phyloP scores from a whole-genome alignment of 2,329 filamentous ascomycete genomes.

The Penicillium fuscoglaucum region DNA sequence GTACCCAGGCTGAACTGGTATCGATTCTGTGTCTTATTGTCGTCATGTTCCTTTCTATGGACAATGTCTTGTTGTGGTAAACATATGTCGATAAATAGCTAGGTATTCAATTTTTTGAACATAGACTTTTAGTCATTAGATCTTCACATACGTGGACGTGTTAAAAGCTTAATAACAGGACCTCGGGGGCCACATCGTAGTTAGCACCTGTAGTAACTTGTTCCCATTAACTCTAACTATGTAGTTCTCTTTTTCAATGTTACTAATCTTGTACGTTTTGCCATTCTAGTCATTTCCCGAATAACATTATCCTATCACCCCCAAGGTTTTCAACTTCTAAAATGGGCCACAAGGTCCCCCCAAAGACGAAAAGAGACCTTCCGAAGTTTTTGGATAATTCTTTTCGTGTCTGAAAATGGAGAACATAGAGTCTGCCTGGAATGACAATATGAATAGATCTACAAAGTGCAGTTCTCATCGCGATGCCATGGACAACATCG shows the following conservation, averaged over 20 bases:
- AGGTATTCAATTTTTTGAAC: not conserved
- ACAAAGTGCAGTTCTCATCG: not conserved
- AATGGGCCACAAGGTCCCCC: constrained; percentile 4
- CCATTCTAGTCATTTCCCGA: not conserved
- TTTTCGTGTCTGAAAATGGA: not conserved
- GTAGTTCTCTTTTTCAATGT: too few species aligned
- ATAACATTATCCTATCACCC: constrained; percentile 6
- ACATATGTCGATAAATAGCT: not conserved
- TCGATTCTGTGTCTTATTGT: not conserved
- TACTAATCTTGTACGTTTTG: not conserved
- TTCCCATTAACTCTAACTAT: too few species aligned
- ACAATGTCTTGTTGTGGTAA: too few species aligned
- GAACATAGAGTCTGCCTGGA: too few species aligned
- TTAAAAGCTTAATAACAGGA: too few species aligned
- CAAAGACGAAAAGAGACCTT: not conserved
- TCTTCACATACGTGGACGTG: not conserved
- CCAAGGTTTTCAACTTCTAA: constrained; percentile 4
- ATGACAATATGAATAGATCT: not conserved
- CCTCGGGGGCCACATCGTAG: not conserved
- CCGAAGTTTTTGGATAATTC: not conserved
- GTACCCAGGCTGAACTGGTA: too few species aligned
- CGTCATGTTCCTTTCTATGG: not conserved
- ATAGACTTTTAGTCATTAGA: not conserved
- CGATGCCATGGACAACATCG: not conserved
- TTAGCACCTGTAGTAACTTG: not conserved